Percentiles rank a stretch among this genome's conserved stretches.
Conservation (phyloP, 2,329 filamentous ascomycete species). For the Xylariomycetidae sp. region DNA sequence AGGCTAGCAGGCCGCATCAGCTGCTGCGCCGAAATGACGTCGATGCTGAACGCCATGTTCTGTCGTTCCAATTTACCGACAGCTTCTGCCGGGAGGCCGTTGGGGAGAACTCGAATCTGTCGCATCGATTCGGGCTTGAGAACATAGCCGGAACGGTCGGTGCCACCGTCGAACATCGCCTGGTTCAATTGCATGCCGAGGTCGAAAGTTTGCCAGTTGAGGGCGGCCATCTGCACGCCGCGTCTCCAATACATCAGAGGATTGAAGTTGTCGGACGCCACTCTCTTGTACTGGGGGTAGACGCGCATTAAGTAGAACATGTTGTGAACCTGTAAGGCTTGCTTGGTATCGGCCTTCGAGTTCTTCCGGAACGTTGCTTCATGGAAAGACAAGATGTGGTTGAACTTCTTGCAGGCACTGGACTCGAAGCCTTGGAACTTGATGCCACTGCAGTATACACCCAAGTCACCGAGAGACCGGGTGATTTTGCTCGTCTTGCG, state of each 20-base stretch:
- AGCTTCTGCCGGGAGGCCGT: constrained; percentile 45
- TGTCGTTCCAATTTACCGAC: constrained; percentile 69
- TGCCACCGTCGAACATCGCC: constrained; percentile 91
- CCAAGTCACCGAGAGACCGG: constrained; percentile 74
- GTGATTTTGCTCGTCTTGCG: constrained; percentile 78
- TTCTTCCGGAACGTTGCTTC: constrained; percentile 82
- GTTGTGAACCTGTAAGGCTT: constrained; percentile 81
- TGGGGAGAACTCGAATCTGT: constrained; percentile 56
- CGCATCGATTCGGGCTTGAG: constrained; percentile 86
- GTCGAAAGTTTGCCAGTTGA: constrained; percentile 99
- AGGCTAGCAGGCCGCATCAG: constrained; percentile 76
- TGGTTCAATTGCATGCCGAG: constrained; percentile 93
- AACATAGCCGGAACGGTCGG: constrained; percentile 84
- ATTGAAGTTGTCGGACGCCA: constrained; percentile 90
- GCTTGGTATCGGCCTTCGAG: constrained; percentile 71
- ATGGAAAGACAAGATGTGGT: constrained; percentile 93
- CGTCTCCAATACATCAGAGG: constrained; percentile 90
- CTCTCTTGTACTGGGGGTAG: constrained; percentile 76
- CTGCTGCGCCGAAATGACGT: constrained; percentile 90
- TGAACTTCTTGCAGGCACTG: constrained; percentile 75
- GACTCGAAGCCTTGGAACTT: constrained; percentile 80
- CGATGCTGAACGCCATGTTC: constrained; percentile 76
- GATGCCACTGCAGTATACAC: constrained; percentile 67
- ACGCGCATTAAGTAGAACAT: constrained; percentile 88
- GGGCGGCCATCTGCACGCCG: constrained; percentile 93